phyloP scores from a whole-genome alignment of 768 basidiomycete genomes.

The Pholiota microspora region DNA sequence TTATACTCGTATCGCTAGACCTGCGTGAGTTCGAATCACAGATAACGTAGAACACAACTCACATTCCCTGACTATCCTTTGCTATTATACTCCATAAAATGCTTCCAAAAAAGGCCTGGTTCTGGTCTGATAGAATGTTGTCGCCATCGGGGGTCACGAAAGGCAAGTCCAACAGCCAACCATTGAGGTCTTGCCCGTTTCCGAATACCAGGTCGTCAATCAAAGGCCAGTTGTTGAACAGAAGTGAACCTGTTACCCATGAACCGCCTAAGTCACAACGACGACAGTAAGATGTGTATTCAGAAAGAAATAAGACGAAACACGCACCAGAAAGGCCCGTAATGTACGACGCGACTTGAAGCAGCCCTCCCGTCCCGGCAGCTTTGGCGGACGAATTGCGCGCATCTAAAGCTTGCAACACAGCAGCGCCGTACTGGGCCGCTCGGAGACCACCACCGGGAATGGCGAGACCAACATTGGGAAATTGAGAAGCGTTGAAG shows the following conservation, averaged over 20 bases:
- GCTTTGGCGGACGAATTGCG: slow-evolving; percentile 56
- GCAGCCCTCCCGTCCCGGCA: slow-evolving; percentile 62
- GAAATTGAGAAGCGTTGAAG: slow-evolving; percentile 38
- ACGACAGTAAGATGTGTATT: not conserved
- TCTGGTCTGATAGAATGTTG: slow-evolving; percentile 41
- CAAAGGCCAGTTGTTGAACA: slow-evolving; percentile 62
- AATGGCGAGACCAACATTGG: slow-evolving; percentile 61
- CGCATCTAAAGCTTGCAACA: slow-evolving; percentile 57
- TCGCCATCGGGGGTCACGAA: slow-evolving; percentile 54
- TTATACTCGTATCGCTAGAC: slow-evolving; percentile 58
- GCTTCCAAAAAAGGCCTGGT: slow-evolving; percentile 53
- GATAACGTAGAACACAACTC: slow-evolving; percentile 20
- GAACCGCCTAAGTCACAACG: slow-evolving; percentile 52
- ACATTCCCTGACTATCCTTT: slow-evolving; percentile 56
- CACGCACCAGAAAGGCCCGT: slow-evolving; percentile 60
- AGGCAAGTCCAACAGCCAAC: slow-evolving; percentile 58
- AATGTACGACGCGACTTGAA: slow-evolving; percentile 71
- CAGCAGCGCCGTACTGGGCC: slow-evolving; percentile 63
- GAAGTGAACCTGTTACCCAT: slow-evolving; percentile 64
- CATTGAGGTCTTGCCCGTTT: slow-evolving; percentile 39
- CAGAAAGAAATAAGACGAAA: not conserved
- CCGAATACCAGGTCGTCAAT: slow-evolving; percentile 61
- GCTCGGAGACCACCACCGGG: slow-evolving; percentile 73
- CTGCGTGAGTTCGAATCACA: not conserved
- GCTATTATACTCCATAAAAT: slow-evolving; percentile 53